Evolutionary conservation across 805 yeast species (phyloP).

Genomic region (Pichia nanzhaoensis): DNA sequence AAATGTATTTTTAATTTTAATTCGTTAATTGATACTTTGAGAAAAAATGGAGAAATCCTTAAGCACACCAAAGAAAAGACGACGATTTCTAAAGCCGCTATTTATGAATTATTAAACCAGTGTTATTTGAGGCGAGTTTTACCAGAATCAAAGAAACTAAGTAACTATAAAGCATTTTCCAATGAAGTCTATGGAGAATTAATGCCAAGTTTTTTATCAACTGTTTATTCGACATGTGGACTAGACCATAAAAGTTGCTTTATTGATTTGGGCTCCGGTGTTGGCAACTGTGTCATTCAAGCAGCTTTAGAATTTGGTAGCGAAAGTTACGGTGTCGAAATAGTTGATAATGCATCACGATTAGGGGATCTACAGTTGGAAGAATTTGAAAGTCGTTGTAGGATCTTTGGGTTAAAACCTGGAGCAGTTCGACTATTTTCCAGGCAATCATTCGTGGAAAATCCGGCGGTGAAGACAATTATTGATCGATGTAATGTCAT

Average conservation of each 20-base stretch:
- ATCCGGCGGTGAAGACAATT: conserved; percentile 45
- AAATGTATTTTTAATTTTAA: conserved; percentile 39
- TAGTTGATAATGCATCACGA: conserved; percentile 75
- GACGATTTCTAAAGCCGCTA: conserved; percentile 34
- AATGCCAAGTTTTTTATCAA: conserved; percentile 68
- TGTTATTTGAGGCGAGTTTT: conserved; percentile 74
- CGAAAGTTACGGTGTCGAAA: conserved; percentile 81
- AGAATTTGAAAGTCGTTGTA: conserved; percentile 53
- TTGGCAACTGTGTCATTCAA: conserved; percentile 85
- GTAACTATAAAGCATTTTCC: conserved; percentile 77
- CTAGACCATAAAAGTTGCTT: conserved; percentile 51
- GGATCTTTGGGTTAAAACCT: conserved; percentile 55
- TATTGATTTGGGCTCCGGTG: conserved; percentile 90
- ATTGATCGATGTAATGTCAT: conserved; percentile 63
- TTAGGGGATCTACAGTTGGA: conserved; percentile 54
- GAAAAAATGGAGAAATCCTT: conserved; percentile 26
- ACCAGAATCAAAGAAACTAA: conserved; percentile 57
- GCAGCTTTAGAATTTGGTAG: conserved; percentile 86
- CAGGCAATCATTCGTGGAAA: conserved; percentile 65
- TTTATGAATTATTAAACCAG: conserved; percentile 67
- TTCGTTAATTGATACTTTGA: conserved; percentile 30
- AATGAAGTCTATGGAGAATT: conserved; percentile 89
- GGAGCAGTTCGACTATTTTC: conserved; percentile 54
- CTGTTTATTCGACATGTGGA: conserved; percentile 54
- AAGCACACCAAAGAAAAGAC: conserved; percentile 14